Evolutionary conservation across 2,329 filamentous ascomycete species (phyloP).

Genomic region (Fusarium keratoplasticum): DNA sequence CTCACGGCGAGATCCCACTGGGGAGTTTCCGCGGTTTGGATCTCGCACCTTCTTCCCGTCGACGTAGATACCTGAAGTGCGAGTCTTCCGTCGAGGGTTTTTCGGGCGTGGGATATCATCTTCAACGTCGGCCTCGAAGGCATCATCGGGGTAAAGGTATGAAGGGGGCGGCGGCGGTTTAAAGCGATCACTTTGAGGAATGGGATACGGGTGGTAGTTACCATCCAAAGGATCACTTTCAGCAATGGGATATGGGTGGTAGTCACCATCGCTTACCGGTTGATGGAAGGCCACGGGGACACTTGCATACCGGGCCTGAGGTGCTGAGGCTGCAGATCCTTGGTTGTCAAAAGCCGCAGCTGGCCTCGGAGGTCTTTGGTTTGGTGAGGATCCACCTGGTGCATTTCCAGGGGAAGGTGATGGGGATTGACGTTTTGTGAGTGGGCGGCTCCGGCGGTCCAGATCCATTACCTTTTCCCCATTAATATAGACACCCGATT

Average conservation of each 20-base stretch:
- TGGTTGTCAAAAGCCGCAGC: not conserved
- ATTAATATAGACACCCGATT: slow-evolving; percentile 53
- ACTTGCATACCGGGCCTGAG: not conserved
- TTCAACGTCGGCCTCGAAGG: not conserved
- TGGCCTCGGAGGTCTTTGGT: not conserved
- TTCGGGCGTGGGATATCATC: not conserved
- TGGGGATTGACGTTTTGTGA: not conserved
- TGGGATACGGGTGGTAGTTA: no score
- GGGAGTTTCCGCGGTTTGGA: not conserved
- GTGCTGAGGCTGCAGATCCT: not conserved
- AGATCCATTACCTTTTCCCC: slow-evolving; percentile 51
- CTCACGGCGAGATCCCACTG: slow-evolving; percentile 49
- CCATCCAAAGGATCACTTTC: not conserved
- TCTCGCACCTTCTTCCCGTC: not conserved
- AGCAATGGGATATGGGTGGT: not conserved
- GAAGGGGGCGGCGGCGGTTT: no score
- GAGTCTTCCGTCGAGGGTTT: not conserved
- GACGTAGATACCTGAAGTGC: not conserved
- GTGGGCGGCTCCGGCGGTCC: slow-evolving; percentile 45
- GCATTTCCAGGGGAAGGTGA: not conserved
- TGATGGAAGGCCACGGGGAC: not conserved
- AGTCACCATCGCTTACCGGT: no score
- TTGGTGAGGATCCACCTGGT: not conserved
- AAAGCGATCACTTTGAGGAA: no score
- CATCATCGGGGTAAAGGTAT: not conserved